phyloP scores from a whole-genome alignment of 768 basidiomycete species.

The Lentinula sp. region DNA sequence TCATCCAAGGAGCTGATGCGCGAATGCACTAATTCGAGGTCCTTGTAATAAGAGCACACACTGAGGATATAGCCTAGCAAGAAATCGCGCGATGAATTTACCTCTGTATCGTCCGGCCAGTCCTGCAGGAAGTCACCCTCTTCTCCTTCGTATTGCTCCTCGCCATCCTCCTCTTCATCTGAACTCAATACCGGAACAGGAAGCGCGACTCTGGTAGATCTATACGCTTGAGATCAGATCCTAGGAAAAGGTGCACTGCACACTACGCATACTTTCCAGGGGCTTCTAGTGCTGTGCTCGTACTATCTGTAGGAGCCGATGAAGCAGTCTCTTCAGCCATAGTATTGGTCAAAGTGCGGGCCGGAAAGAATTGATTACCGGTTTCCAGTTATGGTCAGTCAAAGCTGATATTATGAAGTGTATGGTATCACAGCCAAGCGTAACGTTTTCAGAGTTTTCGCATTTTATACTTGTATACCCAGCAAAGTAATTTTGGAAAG shows the following conservation, averaged over 20 bases:
- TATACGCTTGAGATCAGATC: neutral
- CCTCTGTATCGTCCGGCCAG: slow-evolving; percentile 83
- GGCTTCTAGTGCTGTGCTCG: neutral
- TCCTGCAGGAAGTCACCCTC: slow-evolving; percentile 69
- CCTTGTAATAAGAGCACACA: slow-evolving; percentile 40
- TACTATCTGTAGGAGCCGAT: neutral
- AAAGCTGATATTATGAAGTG: neutral
- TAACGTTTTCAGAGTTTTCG: too few species aligned
- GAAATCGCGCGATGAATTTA: slow-evolving; percentile 19
- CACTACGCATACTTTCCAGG: neutral
- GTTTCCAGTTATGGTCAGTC: neutral
- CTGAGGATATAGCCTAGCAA: neutral
- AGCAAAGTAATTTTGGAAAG: neutral
- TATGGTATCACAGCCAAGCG: neutral
- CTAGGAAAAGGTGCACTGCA: neutral
- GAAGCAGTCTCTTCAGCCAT: neutral
- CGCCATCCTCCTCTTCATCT: slow-evolving; percentile 33
- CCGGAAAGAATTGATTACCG: neutral
- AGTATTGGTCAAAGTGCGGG: neutral
- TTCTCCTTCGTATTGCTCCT: slow-evolving; percentile 40
- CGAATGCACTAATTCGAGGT: slow-evolving; percentile 80
- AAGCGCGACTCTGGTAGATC: slow-evolving; percentile 41
- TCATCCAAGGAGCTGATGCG: slow-evolving; percentile 63
- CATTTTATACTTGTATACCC: too few species aligned
- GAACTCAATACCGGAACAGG: slow-evolving; percentile 38